phyloP scores from a whole-genome alignment of 352 stramenopile genomes.

The Globisporangium splendens region DNA sequence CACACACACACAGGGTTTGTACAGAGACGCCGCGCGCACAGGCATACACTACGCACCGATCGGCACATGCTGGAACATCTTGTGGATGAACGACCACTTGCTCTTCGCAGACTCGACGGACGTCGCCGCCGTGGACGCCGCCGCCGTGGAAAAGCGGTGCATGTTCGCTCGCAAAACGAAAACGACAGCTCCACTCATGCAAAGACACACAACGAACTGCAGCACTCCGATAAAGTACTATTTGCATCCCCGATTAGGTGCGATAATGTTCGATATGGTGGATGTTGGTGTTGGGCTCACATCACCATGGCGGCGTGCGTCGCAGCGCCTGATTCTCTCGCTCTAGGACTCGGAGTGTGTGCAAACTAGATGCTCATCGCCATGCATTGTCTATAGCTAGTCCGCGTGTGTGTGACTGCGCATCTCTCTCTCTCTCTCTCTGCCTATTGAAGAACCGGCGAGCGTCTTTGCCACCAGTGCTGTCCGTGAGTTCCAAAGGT shows the following conservation, averaged over 20 bases:
- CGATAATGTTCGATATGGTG: not conserved
- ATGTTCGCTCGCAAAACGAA: constrained; percentile 12
- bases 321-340: too few relatives aligned
- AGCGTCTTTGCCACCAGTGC: too few relatives aligned
- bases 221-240: constrained; percentile 1
- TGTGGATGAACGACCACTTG: constrained; percentile 20
- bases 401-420: too few relatives aligned
- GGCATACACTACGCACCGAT: constrained; percentile 34
- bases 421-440: too few relatives aligned
- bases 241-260: not conserved
- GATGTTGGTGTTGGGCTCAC: too few relatives aligned
- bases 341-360: too few relatives aligned
- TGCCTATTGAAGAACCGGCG: too few relatives aligned
- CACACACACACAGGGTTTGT: not conserved
- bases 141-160: constrained; percentile 27
- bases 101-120: constrained; percentile 8
- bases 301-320: too few relatives aligned
- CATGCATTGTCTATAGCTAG: too few relatives aligned
- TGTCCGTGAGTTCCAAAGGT: too few relatives aligned
- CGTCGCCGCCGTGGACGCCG: constrained; percentile 12
- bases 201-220: not conserved
- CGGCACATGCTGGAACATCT: constrained; percentile 30
- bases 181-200: constrained; percentile 7
- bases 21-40: too few relatives aligned
- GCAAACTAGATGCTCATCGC: too few relatives aligned